Evolutionary conservation across 2,329 filamentous ascomycete genomes (phyloP).

Genomic region (Fusarium sp.): DNA sequence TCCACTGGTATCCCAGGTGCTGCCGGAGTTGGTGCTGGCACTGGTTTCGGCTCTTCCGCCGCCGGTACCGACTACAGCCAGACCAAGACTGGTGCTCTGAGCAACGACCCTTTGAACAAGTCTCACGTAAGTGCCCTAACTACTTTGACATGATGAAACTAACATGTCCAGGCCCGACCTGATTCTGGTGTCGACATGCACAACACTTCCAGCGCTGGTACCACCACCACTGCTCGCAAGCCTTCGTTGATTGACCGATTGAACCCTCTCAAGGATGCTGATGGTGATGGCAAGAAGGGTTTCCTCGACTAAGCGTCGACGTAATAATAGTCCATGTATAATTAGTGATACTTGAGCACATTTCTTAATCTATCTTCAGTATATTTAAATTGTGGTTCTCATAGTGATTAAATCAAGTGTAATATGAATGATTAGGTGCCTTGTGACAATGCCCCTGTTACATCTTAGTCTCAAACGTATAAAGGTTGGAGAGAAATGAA

Average conservation of each 20-base stretch:
- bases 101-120: slow-evolving; percentile 24
- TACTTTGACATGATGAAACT: background rate
- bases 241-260: slow-evolving; percentile 35
- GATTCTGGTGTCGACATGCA: slow-evolving; percentile 25
- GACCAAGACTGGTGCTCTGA: slow-evolving; percentile 24
- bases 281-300: slow-evolving; percentile 41
- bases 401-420: too few species aligned
- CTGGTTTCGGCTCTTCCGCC: background rate
- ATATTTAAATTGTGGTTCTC: background rate
- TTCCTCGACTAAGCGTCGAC: slow-evolving; percentile 20
- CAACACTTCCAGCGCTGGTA: background rate
- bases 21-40: slow-evolving; percentile 2
- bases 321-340: slow-evolving; percentile 10
- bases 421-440: background rate
- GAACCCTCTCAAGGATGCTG: slow-evolving; percentile 39
- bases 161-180: slow-evolving; percentile 11
- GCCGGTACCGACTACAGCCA: slow-evolving; percentile 4
- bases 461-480: background rate
- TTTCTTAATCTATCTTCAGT: background rate
- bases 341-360: slow-evolving; percentile 17
- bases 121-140: slow-evolving; percentile 13
- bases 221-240: slow-evolving; percentile 6
- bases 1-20: background rate
- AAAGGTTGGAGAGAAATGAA: background rate
- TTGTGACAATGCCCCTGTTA: background rate